phyloP scores from a whole-genome alignment of 306 rosid genomes.

The Neltuma alba region DNA sequence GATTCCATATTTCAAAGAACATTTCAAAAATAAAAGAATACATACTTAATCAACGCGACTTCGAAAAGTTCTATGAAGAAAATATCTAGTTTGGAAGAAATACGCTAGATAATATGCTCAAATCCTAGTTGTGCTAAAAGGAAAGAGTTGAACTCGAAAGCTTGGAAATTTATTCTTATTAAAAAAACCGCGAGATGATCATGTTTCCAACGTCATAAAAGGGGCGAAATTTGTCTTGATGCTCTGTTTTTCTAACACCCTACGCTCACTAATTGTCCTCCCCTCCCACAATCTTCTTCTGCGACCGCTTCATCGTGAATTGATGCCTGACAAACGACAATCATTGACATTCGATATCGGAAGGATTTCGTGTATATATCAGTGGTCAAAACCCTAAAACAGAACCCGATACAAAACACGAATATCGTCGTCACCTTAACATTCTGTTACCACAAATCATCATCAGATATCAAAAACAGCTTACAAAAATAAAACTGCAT shows the following conservation, averaged over 20 bases:
- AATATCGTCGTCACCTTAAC: constrained; percentile 43
- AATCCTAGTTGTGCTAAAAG: background rate
- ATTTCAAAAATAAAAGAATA: background rate
- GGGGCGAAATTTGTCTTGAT: background rate
- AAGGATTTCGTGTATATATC: constrained; percentile 24
- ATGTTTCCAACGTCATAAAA: background rate
- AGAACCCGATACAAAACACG: constrained; percentile 32
- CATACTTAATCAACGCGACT: background rate
- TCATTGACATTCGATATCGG: constrained; percentile 6
- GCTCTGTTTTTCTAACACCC: background rate
- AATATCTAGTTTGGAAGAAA: background rate
- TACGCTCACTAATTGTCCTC: background rate
- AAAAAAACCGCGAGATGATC: background rate
- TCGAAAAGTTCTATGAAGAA: background rate
- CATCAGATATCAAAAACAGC: constrained; percentile 31
- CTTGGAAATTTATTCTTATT: too few species aligned
- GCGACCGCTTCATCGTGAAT: background rate
- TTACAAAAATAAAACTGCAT: constrained; percentile 41
- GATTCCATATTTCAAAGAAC: background rate
- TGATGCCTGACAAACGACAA: constrained; percentile 1
- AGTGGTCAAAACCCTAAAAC: background rate
- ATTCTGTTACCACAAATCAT: constrained; percentile 36
- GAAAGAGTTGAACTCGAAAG: background rate
- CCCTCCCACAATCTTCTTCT: constrained; percentile 1
- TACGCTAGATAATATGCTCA: too few species aligned